These are phyloP conservation scores for Hirsutella rhossiliensis DNA, from an alignment of 2,329 filamentous ascomycete genomes.

Conservation along the genomic window DNA sequence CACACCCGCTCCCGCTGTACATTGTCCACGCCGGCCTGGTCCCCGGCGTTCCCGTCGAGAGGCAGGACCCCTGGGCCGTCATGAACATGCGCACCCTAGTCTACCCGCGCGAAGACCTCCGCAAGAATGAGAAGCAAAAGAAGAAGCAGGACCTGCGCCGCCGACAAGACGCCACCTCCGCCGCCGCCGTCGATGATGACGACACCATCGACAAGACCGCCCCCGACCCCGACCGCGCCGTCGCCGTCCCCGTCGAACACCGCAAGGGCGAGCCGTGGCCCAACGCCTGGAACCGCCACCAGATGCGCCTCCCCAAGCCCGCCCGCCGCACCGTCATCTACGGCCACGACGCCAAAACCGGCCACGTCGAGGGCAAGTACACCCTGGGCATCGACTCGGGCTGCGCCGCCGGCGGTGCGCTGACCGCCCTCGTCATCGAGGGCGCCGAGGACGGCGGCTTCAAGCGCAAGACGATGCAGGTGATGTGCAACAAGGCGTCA, in stretches of 20 bases:
- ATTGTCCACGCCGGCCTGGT: conserved; percentile 81
- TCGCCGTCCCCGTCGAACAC: conserved; percentile 26
- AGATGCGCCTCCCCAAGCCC: conserved; percentile 20
- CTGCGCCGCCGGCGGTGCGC: conserved; percentile 61
- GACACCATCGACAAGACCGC: background rate
- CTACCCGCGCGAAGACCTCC: conserved; percentile 29
- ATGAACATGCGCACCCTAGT: conserved; percentile 89
- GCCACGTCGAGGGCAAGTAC: conserved; percentile 50
- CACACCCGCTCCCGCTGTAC: conserved; percentile 52
- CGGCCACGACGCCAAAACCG: conserved; percentile 70
- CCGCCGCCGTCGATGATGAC: conserved; percentile 5
- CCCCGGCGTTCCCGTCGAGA: conserved; percentile 56
- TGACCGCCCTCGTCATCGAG: conserved; percentile 70
- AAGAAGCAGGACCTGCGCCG: conserved; percentile 2
- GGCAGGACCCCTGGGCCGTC: conserved; percentile 64
- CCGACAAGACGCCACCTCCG: background rate
- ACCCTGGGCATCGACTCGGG: conserved; percentile 78
- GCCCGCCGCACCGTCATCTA: conserved; percentile 62
- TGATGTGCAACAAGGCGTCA: conserved; percentile 22
- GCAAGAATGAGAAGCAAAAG: conserved; percentile 19
- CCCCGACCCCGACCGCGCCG: conserved; percentile 16
- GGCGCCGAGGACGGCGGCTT: conserved; percentile 22
- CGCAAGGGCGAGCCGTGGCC: conserved; percentile 54
- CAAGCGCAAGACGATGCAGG: conserved; percentile 26
- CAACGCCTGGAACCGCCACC: conserved; percentile 44